Base-by-base conservation (phyloP, 352 stramenopile genomes). In the Pythium volutum region DNA sequence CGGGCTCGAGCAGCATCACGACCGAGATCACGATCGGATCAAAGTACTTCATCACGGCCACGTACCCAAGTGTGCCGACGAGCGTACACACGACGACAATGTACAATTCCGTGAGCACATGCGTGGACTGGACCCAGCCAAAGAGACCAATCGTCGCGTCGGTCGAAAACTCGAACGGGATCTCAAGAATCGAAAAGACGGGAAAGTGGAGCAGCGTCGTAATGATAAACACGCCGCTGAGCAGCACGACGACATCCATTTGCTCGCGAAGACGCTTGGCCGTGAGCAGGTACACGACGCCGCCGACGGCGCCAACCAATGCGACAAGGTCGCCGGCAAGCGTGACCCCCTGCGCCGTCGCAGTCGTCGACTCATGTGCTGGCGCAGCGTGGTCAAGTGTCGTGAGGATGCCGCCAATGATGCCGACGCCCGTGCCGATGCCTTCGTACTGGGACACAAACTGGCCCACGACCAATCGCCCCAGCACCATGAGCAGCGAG, bases 21-120 rank as follows among this genome's bases (percentile, higher is more conserved):
- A 95, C 89, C 9, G 87, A 88, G 31, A 96, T 76, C 23, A 96
- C 88, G 52, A 97, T 89, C 25, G 88, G 77, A 43, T 93, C 84
- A 45, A 97, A 97, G 70, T 97, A 97, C 55, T 97, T 96, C 78
- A 97, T 88, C 12, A 92, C 84, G 3, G 76, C 76, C 43, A 97
- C 65, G 60, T 95, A 97, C 12, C 88, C 88, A 42, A 93, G 80
- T 12, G 85, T 95, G 53, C 89, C 88, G 0, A 96, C 59, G 14
- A 93, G 70, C 34, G 90, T 96, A 57, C 89, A 96, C 20, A 97
- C 75, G 25, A 96, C 46, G 14, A 93, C 87, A 52, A 97, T 81
- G 48, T 91, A 96, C 8, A 90, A 53, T 66, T 96, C 88, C 2
- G 85, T 79, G 41, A 71, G 61, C n/a, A 91, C 62, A 20, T 85